Evolutionary conservation across 257 asterid species (phyloP).

Genomic region (Solanum arcanum): DNA sequence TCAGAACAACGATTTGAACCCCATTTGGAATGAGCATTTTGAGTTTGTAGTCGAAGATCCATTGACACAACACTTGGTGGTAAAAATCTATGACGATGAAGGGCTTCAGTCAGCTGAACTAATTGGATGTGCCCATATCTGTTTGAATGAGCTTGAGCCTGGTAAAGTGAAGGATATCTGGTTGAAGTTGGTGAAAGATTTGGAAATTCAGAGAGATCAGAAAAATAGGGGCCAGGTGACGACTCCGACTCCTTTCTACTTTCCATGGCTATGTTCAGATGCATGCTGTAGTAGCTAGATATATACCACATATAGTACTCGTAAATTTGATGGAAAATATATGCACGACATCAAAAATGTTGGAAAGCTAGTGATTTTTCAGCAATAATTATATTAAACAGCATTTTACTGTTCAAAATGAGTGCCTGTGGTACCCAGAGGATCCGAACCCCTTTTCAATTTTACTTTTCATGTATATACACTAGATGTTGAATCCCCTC

Average conservation of each 20-base stretch:
- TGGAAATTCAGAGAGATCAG: slow-evolving; percentile 62
- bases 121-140: slow-evolving; percentile 62
- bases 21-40: slow-evolving; percentile 92
- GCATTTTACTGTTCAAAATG: not conserved
- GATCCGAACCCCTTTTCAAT: not conserved
- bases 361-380: not conserved
- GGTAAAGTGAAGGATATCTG: slow-evolving; percentile 84
- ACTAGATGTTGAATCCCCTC: not conserved
- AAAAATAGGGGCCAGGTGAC: slow-evolving; percentile 80
- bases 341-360: not conserved
- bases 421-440: not conserved
- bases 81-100: slow-evolving; percentile 79
- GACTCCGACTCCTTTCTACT: not conserved
- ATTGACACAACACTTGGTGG: slow-evolving; percentile 63
- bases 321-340: not conserved
- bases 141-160: slow-evolving; percentile 48
- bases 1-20: slow-evolving; percentile 62
- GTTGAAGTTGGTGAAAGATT: slow-evolving; percentile 84
- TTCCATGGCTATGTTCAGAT: not conserved
- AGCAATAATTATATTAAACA: not conserved
- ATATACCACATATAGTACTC: not conserved
- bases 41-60: slow-evolving; percentile 77
- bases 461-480: not conserved
- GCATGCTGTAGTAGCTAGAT: not conserved
- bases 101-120: slow-evolving; percentile 80